Conservation (phyloP, 2,329 filamentous ascomycete species). For the Paracamarosporium sp. region DNA sequence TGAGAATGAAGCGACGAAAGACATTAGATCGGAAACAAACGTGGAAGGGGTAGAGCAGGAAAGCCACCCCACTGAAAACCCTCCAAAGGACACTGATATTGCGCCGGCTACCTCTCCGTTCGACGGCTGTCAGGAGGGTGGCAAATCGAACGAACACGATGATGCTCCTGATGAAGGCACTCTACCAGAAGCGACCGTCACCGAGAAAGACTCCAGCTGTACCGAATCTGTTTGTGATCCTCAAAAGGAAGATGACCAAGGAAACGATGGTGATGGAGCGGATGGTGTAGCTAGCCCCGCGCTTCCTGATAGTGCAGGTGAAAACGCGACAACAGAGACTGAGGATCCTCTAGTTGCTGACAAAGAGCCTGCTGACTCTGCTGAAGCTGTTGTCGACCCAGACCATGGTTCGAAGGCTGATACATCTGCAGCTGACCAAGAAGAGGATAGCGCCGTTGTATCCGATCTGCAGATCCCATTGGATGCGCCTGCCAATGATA, state of each 20-base stretch:
- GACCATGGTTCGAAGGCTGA: not conserved
- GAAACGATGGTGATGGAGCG: not conserved
- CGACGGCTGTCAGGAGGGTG: not conserved
- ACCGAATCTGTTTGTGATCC: too few relatives aligned
- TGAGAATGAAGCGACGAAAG: not conserved
- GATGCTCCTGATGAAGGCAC: not conserved
- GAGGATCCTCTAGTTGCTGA: not conserved
- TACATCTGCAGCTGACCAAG: not conserved
- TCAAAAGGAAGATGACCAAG: not conserved
- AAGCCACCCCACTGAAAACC: not conserved
- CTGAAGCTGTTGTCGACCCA: not conserved
- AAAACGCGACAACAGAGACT: not conserved
- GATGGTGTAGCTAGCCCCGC: not conserved
- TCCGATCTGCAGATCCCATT: not conserved
- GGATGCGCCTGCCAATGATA: not conserved
- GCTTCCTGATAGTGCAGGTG: not conserved
- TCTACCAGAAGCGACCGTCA: not conserved
- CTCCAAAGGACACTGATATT: not conserved
- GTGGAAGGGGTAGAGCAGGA: not conserved
- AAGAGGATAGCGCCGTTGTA: conserved; percentile 2
- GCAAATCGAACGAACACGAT: not conserved
- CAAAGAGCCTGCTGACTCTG: not conserved
- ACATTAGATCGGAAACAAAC: not conserved
- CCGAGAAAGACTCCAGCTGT: not conserved
- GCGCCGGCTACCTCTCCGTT: too few relatives aligned